These are phyloP conservation scores for Rhizopus microsporus DNA, from an alignment of 371 early-diverging fungal species.

Conservation along the genomic window DNA sequence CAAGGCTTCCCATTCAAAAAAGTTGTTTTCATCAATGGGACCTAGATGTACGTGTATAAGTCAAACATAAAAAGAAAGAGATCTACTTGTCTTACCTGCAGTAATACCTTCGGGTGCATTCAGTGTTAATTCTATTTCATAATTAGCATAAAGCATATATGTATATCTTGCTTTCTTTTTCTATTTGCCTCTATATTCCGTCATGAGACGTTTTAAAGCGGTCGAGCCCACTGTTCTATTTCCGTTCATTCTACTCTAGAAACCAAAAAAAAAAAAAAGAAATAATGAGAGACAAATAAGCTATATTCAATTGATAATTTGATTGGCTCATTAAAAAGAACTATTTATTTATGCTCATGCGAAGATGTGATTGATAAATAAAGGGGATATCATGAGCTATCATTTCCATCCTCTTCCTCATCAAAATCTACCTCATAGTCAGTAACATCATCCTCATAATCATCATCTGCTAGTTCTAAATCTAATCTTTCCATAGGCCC, in stretches of 20 bases:
- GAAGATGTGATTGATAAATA: no score
- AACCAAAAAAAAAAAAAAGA: conserved; percentile 1
- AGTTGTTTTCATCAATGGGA: conserved; percentile 90
- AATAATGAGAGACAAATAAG: no score
- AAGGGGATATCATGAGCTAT: no score
- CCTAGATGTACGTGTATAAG: conserved; percentile 39
- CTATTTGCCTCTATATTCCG: conserved; percentile 86
- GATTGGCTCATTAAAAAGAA: no score
- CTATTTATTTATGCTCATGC: no score
- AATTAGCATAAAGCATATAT: neutral
- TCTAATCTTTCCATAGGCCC: no score
- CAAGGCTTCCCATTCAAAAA: conserved; percentile 96
- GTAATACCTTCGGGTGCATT: conserved; percentile 97
- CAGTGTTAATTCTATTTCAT: conserved; percentile 77
- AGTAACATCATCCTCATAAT: neutral
- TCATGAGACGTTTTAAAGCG: conserved; percentile 94
- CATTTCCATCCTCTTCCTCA: neutral
- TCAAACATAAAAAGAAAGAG: neutral
- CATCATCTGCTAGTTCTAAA: no score
- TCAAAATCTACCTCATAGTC: neutral
- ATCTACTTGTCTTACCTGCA: conserved; percentile 62
- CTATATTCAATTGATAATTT: no score
- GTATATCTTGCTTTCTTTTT: neutral
- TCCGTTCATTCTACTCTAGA: conserved; percentile 34
- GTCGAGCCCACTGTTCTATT: conserved; percentile 63